Base-by-base conservation (phyloP, 1,284 basidiomycete species). In the Microbotryum silenes-acaulis region DNA sequence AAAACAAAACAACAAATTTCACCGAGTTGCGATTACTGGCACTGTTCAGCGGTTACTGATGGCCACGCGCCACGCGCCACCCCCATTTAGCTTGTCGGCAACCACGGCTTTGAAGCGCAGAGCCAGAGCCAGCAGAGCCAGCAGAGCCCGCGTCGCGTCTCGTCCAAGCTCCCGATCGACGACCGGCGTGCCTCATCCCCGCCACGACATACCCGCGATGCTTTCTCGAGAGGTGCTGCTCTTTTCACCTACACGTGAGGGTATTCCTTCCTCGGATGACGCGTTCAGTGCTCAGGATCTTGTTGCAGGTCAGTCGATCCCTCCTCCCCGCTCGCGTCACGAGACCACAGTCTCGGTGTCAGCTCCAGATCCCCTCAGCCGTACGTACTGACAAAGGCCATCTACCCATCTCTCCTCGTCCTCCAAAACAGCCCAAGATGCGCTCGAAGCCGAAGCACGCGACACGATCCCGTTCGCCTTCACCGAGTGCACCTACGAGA, bases 381-480 rank as follows among this genome's bases (percentile, higher is more conserved):
- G 9, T 8, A 27, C 27, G 4, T 9, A 21, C 25, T 49, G 48
- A 9, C 21, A 21, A 6, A 21, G 14, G 20, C n/a, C 25, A 27
- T 12, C 1, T 18, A 14, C 48, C 20, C 47, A 21, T 25, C 47
- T 25, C 29, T 31, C 29, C 5, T 31, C 29, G 29, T 31, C 47
- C 47, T 16, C 47, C 48, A 18, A 21, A 21, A 57, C 33, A 55
- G 72, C 71, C 6, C 75, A 77, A 56, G 68, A 70, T 1, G 68
- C 68, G 14, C 66, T 77, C 16, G 76, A 77, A 52, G 69, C 64
- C 4, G 74, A 77, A 47, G 77, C 77, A 3, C 61, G 70, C 29
- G 75, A 76, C 37, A 73, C 72, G 1, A 70, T 77, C 31, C 76
- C 76, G 1, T 77, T 73, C 64, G 57, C 62, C 14, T 70, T 75